phyloP scores from a whole-genome alignment of 371 early-diverging fungal species.

The Mortierella sp. region DNA sequence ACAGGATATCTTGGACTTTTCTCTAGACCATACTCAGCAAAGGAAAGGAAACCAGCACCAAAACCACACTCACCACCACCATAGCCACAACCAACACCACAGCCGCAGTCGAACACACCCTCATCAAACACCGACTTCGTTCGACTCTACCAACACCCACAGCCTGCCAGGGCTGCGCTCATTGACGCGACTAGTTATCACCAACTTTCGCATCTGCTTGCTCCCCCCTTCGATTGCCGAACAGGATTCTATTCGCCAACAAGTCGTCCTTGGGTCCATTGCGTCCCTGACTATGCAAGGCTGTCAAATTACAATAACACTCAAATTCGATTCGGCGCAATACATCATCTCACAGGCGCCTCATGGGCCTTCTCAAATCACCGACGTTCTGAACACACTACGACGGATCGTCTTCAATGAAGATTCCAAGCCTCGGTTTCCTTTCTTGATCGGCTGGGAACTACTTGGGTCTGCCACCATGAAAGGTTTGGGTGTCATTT shows the following conservation, averaged over 20 bases:
- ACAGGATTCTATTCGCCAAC: slow-evolving; percentile 10
- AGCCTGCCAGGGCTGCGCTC: not conserved
- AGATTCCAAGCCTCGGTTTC: slow-evolving; percentile 20
- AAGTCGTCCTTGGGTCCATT: slow-evolving; percentile 28
- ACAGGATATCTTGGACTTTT: slow-evolving; percentile 3
- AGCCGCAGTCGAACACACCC: slow-evolving; percentile 17
- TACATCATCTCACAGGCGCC: slow-evolving; percentile 30
- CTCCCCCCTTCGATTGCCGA: not conserved
- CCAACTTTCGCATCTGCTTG: slow-evolving; percentile 45
- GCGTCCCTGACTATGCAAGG: slow-evolving; percentile 32
- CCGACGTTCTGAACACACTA: slow-evolving; percentile 26
- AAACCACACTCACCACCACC: not conserved
- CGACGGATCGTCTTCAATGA: slow-evolving; percentile 23
- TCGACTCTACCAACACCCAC: not conserved
- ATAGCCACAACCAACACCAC: not conserved
- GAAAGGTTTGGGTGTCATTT: not conserved
- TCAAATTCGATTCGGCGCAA: slow-evolving; percentile 39
- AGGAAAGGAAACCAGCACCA: slow-evolving; percentile 10
- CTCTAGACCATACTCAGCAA: not conserved
- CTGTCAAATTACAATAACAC: slow-evolving; percentile 19
- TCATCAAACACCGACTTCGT: not conserved
- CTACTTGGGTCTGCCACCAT: not conserved
- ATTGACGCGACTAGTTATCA: slow-evolving; percentile 18
- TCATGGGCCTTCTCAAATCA: slow-evolving; percentile 19
- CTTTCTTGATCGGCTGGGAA: slow-evolving; percentile 25